Percentiles rank a stretch among this genome's conserved stretches.
phyloP scores from a whole-genome alignment of 2,329 filamentous ascomycete genomes.

The Periconia digitata region DNA sequence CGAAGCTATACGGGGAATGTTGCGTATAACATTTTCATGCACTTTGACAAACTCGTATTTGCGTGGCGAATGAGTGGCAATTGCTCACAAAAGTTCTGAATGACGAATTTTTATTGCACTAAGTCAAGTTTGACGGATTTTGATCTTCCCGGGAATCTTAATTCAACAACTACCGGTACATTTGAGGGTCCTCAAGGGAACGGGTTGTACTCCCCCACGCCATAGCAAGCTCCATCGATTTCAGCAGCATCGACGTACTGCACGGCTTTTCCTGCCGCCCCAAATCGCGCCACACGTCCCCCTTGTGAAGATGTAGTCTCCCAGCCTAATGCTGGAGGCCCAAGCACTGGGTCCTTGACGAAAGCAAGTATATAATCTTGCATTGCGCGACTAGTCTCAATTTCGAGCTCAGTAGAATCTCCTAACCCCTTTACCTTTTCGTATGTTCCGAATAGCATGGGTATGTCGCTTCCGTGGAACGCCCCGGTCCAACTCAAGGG shows the following conservation, averaged over 20 bases:
- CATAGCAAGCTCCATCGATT: constrained; percentile 12
- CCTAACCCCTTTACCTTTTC: constrained; percentile 6
- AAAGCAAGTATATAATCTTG: constrained; percentile 35
- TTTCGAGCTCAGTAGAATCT: constrained; percentile 21
- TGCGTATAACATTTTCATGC: too few relatives aligned
- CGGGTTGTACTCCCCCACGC: constrained; percentile 10
- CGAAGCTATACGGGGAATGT: too few relatives aligned
- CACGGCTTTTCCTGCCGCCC: constrained; percentile 6
- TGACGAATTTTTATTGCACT: too few relatives aligned
- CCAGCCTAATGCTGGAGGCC: constrained; percentile 9
- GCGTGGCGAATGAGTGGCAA: too few relatives aligned
- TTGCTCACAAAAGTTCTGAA: too few relatives aligned
- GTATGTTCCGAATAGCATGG: constrained; percentile 20
- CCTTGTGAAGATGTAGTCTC: constrained; percentile 8
- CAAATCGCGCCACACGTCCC: constrained; percentile 11
- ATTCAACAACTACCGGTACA: too few relatives aligned
- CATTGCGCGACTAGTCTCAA: constrained; percentile 32
- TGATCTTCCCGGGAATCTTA: too few relatives aligned
- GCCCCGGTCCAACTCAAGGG: constrained; percentile 12
- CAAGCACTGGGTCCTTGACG: constrained; percentile 24
- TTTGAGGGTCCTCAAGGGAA: too few relatives aligned
- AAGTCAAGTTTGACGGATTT: too few relatives aligned
- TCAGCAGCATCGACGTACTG: constrained; percentile 13
- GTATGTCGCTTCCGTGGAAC: constrained; percentile 18
- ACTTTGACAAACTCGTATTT: too few relatives aligned